Base-by-base conservation (phyloP, 768 basidiomycete genomes). In the Suillus brevipes region DNA sequence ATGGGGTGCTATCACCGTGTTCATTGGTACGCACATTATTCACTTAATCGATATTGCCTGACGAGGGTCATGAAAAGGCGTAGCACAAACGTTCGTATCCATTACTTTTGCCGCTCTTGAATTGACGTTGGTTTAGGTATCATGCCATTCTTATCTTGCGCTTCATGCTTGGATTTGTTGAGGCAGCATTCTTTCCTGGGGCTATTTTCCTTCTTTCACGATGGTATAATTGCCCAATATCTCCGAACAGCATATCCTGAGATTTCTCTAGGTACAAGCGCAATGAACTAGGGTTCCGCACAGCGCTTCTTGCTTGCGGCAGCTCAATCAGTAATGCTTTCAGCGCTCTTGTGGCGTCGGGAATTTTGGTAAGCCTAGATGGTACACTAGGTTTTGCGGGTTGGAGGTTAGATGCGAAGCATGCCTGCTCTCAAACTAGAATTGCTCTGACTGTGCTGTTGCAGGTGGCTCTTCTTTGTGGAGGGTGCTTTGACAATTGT, bases 311-410 rank as follows among this genome's bases (percentile, higher is more conserved):
- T 31, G 84, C 83, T 59, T 89, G 89, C 66, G 91, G 92, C 31
- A 87, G 82, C 70, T 79, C 93, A 9, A 85, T 92, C 64, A 87
- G 85, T 55, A 94, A 93, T 80, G 92, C 91, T 7, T 92, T 93
- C 74, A 90, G 91, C 4, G 83, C 90, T 0, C 78, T 93, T n/a
- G 84, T 92, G 57, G 90, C 91, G 6, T 89, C 90, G 16, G 89
- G 85, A 6, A 90, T 94, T 61, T 82, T 94, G 18, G 80, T 83
- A 64, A 76, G 78, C n/a, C 90, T 92, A 87, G 83, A 91, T 47
- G 88, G 87, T 6, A 82, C 79, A 67, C 76, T 87, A 20, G 91
- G 91, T 0, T 79, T 85, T 64, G 78, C 87, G 2, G 89, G 89
- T 1, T 94, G 92, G 92, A 79, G 88, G 84, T 89, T 73, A 74